These are phyloP conservation scores for Sphagnum tenellum DNA, from an alignment of 225 moss, liverwort and hornwort species.

Conservation along the genomic window DNA sequence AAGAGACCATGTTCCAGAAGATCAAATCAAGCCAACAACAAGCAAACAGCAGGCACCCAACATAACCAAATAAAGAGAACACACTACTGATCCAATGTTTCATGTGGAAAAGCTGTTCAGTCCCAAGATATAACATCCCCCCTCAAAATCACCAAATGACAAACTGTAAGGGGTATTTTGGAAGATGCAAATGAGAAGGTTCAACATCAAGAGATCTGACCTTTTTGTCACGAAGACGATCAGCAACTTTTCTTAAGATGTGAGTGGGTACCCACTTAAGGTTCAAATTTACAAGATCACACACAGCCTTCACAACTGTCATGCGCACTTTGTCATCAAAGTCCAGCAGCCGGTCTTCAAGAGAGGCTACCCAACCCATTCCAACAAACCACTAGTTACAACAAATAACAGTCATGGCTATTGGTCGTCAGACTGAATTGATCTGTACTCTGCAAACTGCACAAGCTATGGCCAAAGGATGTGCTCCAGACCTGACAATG, in stretches of 20 bases:
- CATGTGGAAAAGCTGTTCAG: too few relatives aligned
- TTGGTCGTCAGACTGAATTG: too few relatives aligned
- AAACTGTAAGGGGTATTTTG: neutral
- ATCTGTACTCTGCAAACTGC: too few relatives aligned
- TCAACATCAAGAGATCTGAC: conserved; percentile 15
- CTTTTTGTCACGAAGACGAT: conserved; percentile 89
- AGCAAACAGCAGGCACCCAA: too few relatives aligned
- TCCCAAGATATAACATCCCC: neutral
- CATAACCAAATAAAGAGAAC: too few relatives aligned
- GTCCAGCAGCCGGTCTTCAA: conserved; percentile 74
- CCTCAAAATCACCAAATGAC: neutral
- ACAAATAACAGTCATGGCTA: neutral
- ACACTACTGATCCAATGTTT: too few relatives aligned
- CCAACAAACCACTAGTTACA: neutral
- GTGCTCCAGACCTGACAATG: too few relatives aligned
- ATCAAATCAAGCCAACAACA: too few relatives aligned
- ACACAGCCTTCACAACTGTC: conserved; percentile 60
- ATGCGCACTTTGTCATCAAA: conserved; percentile 74
- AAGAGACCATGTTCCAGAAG: too few relatives aligned
- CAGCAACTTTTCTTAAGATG: conserved; percentile 57
- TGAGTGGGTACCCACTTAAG: conserved; percentile 54
- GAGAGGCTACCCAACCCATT: conserved; percentile 36
- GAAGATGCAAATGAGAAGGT: neutral
- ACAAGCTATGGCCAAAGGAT: too few relatives aligned
- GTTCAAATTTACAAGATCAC: conserved; percentile 48